These are phyloP conservation scores for Tuber borchii DNA, from an alignment of 495 filamentous ascomycete genomes.

Conservation along the genomic window DNA sequence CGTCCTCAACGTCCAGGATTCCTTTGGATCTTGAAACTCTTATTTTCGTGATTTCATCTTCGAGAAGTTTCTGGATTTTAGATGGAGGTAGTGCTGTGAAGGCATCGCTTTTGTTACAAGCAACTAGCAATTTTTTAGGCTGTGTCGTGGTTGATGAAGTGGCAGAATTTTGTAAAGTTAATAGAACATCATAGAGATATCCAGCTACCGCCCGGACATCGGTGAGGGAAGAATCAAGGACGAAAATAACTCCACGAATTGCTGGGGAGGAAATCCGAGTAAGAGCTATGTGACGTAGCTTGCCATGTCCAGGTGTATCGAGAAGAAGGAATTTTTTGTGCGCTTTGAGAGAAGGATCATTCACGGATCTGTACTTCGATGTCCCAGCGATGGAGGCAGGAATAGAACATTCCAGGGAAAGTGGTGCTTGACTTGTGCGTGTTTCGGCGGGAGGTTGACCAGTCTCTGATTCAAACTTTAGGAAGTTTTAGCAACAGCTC, in stretches of 20 bases:
- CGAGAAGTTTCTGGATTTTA: slow-evolving; percentile 67
- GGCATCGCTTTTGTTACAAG: slow-evolving; percentile 89
- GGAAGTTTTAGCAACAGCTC: slow-evolving; percentile 9
- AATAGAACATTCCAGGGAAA: slow-evolving; percentile 64
- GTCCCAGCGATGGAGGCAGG: slow-evolving; percentile 57
- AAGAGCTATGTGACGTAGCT: slow-evolving; percentile 64
- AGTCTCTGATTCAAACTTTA: slow-evolving; percentile 26
- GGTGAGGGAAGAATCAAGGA: slow-evolving; percentile 76
- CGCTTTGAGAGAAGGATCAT: slow-evolving; percentile 61
- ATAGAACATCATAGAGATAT: slow-evolving; percentile 79
- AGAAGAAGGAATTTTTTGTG: slow-evolving; percentile 65
- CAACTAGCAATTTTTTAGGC: slow-evolving; percentile 68
- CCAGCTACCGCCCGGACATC: slow-evolving; percentile 56
- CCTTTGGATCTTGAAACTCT: slow-evolving; percentile 71
- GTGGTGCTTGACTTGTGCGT: slow-evolving; percentile 74
- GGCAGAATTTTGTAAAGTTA: slow-evolving; percentile 72
- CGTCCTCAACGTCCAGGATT: slow-evolving; percentile 63
- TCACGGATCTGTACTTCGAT: slow-evolving; percentile 62
- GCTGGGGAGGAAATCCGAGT: slow-evolving; percentile 46
- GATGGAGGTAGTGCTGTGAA: slow-evolving; percentile 84
- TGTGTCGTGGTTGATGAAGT: slow-evolving; percentile 52
- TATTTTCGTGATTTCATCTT: slow-evolving; percentile 74
- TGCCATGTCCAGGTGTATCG: slow-evolving; percentile 93
- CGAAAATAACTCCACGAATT: slow-evolving; percentile 72
- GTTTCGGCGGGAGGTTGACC: slow-evolving; percentile 50